Evolutionary conservation across 2,329 filamentous ascomycete species (phyloP).

Genomic region (Trichophyton benhamiae): DNA sequence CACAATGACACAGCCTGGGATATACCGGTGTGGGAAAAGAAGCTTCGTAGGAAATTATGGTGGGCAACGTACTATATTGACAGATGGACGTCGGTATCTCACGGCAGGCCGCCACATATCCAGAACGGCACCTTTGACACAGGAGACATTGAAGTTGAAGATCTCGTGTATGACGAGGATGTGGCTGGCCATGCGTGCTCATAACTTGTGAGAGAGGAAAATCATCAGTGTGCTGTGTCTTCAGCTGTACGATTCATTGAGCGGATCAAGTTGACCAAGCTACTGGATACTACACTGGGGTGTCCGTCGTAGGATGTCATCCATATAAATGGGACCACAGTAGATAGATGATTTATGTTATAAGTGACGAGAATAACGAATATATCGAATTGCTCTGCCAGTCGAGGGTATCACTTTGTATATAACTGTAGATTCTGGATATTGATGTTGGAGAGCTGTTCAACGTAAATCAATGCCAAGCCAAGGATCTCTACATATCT

Average conservation of each 20-base stretch:
- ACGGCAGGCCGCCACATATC: constrained; percentile 1
- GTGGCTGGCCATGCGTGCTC: neutral
- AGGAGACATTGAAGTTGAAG: constrained; percentile 2
- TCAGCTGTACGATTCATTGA: constrained; percentile 1
- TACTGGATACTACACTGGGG: constrained; percentile 1
- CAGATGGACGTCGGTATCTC: constrained; percentile 2
- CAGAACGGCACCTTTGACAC: constrained; percentile 1
- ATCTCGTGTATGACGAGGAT: neutral
- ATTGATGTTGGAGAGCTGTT: too few relatives aligned
- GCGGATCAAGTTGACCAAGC: neutral
- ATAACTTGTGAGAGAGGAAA: neutral
- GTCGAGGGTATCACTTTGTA: too few relatives aligned
- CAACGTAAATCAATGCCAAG: too few relatives aligned
- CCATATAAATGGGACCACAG: too few relatives aligned
- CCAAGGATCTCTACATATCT: too few relatives aligned
- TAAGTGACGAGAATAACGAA: too few relatives aligned
- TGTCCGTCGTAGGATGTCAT: neutral
- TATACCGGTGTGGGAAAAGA: constrained; percentile 3
- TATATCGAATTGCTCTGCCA: too few relatives aligned
- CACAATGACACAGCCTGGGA: neutral
- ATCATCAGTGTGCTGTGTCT: neutral
- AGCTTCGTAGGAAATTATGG: constrained; percentile 1
- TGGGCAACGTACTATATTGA: constrained; percentile 3
- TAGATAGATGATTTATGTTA: too few relatives aligned
- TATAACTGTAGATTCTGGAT: too few relatives aligned